Evolutionary conservation across 1,139 yeast species (phyloP).

Genomic region (Geotrichum histeridarum): DNA sequence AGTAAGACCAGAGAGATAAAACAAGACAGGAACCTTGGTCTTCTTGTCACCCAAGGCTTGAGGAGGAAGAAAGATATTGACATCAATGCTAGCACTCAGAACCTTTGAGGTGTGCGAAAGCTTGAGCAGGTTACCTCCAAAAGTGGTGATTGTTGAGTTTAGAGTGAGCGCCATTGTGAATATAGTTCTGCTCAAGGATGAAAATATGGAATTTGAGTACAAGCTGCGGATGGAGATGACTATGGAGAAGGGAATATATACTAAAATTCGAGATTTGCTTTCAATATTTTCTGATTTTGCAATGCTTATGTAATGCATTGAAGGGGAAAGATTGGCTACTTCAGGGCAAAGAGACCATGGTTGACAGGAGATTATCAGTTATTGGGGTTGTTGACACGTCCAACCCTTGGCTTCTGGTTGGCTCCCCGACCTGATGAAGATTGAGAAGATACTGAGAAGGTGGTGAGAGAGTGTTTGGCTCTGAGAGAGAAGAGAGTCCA

Average conservation of each 20-base stretch:
- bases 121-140: constrained; percentile 73
- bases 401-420: background rate
- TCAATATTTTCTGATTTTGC: background rate
- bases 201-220: background rate
- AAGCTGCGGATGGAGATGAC: background rate
- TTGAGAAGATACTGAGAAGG: background rate
- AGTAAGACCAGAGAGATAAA: constrained; percentile 84
- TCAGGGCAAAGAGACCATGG: background rate
- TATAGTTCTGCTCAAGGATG: background rate
- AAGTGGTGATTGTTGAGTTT: constrained; percentile 56
- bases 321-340: constrained; percentile 1
- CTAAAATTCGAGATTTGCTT: background rate
- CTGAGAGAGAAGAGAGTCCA: constrained; percentile 19
- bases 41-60: constrained; percentile 38
- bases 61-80: constrained; percentile 76
- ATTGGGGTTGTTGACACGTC: constrained; percentile 7
- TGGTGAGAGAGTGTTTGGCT: constrained; percentile 6
- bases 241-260: background rate
- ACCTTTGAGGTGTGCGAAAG: constrained; percentile 63
- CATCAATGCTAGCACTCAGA: constrained; percentile 73
- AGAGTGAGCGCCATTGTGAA: constrained; percentile 40
- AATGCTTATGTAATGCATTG: background rate
- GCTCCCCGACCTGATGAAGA: background rate
- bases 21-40: constrained; percentile 57
- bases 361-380: background rate